Base-by-base conservation (phyloP, 768 basidiomycete species). In the Trametopsis cervina region DNA sequence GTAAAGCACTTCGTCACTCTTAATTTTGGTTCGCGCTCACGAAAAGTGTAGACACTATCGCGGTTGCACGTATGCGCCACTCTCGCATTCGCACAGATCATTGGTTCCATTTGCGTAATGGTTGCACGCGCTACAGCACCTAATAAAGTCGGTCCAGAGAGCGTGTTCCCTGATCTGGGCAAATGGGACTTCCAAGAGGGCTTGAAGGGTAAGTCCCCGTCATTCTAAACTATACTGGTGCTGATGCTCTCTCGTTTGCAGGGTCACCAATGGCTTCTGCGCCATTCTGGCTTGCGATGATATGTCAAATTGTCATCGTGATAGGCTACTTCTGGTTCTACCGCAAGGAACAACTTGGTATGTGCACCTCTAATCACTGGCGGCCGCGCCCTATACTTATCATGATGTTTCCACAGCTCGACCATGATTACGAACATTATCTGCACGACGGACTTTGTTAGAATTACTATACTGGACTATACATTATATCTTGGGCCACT, bases 271-370 rank as follows among this genome's bases (percentile, higher is more conserved):
- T 91, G 78, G 87, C 85, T 17, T 72, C 77, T 13, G 83, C 89
- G 46, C 75, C 87, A 39, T 95, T 95, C 74, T 95, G 92, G 92
- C 66, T 93, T 43, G 89, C 89, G 40, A 70, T 89, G 47, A 57
- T 80, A 5, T 87, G 81, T 62, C 89, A 91, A 62, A 60, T 95
- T 46, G 65, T 92, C 55, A 91, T 95, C 60, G 89, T 94, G 49
- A 66, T 83, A 51, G 92, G 92, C 18, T 95, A 95, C 70, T 92
- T 93, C 73, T 89, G 89, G 89, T 94, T 95, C 79, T 95, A 94
- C 68, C 82, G 92, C 65, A 92, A 90, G 69, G 92, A 95, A 67
- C 92, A 95, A 64, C 78, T 95, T 51, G 66, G 86, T 87, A 62
- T 44, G 85, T 73, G 2, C 23, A 12, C 2, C 23, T 5, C 3